Percentiles rank a stretch among this genome's conserved stretches.
Evolutionary conservation across 768 basidiomycete genomes (phyloP).

Genomic region (Auricularia auricula-judae): DNA sequence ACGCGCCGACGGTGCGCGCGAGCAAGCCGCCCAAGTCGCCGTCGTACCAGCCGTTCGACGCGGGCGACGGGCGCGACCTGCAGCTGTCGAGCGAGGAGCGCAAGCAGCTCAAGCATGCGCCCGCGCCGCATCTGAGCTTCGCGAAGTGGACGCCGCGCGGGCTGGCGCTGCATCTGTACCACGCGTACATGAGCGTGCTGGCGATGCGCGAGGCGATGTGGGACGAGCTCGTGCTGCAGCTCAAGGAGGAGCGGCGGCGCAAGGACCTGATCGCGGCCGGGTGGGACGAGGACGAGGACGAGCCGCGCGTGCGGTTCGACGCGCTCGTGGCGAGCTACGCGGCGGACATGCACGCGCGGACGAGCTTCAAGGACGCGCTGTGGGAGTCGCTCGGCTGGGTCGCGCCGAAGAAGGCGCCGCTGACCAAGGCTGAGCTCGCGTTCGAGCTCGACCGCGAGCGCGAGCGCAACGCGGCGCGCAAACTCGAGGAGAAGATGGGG

Average conservation of each 20-base stretch:
- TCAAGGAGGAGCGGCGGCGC: conserved; percentile 12
- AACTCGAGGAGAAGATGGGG: not conserved
- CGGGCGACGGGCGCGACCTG: not conserved
- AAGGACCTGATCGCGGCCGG: not conserved
- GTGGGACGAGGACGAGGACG: not conserved
- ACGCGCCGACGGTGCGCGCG: no score
- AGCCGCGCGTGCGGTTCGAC: not conserved
- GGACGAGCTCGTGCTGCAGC: conserved; percentile 56
- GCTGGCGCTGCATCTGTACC: conserved; percentile 60
- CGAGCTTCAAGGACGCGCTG: not conserved
- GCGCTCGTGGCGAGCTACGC: not conserved
- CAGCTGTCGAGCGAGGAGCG: not conserved
- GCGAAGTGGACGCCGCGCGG: conserved; percentile 41
- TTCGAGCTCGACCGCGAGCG: conserved; percentile 1
- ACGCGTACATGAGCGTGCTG: conserved; percentile 48
- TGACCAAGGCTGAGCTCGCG: not conserved
- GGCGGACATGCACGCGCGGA: conserved; percentile 1
- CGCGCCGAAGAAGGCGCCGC: not conserved
- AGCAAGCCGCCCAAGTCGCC: not conserved
- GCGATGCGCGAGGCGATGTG: conserved; percentile 69
- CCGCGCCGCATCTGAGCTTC: not conserved
- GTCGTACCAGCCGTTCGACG: not conserved
- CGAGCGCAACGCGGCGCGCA: not conserved
- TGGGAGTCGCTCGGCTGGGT: not conserved
- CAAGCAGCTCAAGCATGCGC: not conserved